phyloP scores from a whole-genome alignment of 371 early-diverging fungal species.

The Rhizopus sp. region DNA sequence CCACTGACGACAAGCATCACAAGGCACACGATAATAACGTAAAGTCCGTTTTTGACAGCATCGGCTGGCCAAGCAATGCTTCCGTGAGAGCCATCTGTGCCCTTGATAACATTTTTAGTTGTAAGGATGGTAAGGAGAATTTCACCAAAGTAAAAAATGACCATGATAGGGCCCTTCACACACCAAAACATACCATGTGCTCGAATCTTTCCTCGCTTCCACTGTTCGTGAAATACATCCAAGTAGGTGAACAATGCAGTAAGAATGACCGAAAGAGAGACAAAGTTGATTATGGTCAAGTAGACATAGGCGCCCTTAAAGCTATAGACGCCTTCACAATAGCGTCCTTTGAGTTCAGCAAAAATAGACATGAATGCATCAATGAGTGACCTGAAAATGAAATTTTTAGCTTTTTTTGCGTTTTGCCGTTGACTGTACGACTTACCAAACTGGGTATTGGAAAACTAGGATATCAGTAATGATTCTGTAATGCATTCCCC shows the following conservation, averaged over 20 bases:
- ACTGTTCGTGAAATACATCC: constrained; percentile 44
- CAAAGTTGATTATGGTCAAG: constrained; percentile 46
- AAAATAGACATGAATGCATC: constrained; percentile 49
- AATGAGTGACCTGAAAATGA: constrained; percentile 35
- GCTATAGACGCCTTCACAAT: constrained; percentile 40
- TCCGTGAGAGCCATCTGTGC: constrained; percentile 34
- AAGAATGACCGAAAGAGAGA: constrained; percentile 42
- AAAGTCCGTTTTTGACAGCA: constrained; percentile 47
- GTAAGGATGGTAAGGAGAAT: constrained; percentile 35
- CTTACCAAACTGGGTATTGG: constrained; percentile 54
- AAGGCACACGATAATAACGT: constrained; percentile 39
- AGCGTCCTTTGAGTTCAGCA: constrained; percentile 38
- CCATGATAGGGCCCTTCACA: constrained; percentile 55
- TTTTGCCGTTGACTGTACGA: not conserved
- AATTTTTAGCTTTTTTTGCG: not conserved
- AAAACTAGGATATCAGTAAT: constrained; percentile 45
- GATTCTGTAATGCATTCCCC: constrained; percentile 49
- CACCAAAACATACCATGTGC: constrained; percentile 59
- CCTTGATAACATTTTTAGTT: constrained; percentile 38
- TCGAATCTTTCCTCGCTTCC: constrained; percentile 32
- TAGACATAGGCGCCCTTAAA: constrained; percentile 50
- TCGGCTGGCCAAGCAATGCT: constrained; percentile 45
- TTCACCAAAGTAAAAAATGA: constrained; percentile 51
- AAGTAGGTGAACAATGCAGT: constrained; percentile 46
- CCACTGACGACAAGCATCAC: constrained; percentile 40